A percentile compares a stretch with the other conserved stretches of the same genome.
These are phyloP conservation scores for Pseudisothecium myosuroides DNA, from an alignment of 225 moss, liverwort and hornwort species.

Conservation along the genomic window DNA sequence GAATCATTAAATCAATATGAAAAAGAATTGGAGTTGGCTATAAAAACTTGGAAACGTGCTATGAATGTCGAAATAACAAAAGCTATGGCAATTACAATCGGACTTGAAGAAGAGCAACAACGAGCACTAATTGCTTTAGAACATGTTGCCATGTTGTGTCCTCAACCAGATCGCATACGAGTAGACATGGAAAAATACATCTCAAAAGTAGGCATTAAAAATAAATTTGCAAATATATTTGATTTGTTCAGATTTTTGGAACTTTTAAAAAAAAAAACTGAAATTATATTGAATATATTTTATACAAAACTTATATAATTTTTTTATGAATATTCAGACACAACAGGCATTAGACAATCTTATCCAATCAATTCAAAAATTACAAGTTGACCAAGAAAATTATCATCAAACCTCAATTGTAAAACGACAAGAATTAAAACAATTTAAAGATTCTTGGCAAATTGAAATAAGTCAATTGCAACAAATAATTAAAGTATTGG, in stretches of 20 bases:
- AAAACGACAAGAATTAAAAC: conserved; percentile 19
- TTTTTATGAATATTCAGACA: not conserved
- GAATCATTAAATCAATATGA: conserved; percentile 29
- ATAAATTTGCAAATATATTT: not conserved
- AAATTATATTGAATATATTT: not conserved
- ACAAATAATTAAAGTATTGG: not conserved
- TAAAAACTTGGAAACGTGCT: conserved; percentile 43
- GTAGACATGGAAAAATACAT: conserved; percentile 11
- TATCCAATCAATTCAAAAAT: conserved; percentile 17
- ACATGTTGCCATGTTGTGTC: not conserved
- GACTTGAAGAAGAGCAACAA: conserved; percentile 47
- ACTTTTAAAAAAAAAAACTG: not conserved
- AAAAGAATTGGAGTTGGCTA: conserved; percentile 36
- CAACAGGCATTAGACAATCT: conserved; percentile 26
- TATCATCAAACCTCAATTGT: conserved; percentile 12
- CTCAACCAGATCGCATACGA: not conserved
- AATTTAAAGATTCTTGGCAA: conserved; percentile 19
- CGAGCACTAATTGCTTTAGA: not conserved
- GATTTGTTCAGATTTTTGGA: not conserved
- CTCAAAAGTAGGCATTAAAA: not conserved
- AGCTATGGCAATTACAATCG: conserved; percentile 39
- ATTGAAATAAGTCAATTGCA: conserved; percentile 13
- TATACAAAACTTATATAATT: not conserved
- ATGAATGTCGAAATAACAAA: conserved; percentile 62
- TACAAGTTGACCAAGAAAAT: conserved; percentile 29